Base-by-base conservation (phyloP, 129 eudicot genomes). In the Scalesia atractyloides region DNA sequence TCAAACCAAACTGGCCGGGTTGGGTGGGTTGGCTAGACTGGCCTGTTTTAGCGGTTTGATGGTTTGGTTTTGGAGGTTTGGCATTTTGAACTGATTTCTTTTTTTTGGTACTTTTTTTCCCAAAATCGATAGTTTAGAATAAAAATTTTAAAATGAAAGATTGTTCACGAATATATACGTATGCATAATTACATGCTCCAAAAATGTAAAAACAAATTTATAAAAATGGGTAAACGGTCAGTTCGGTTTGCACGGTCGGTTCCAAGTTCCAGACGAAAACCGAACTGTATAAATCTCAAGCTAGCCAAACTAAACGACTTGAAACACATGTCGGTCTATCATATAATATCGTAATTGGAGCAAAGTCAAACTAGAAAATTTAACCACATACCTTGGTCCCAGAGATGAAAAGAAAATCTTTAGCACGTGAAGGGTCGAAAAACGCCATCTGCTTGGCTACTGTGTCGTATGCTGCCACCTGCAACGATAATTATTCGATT, bases 391-490 rank as follows among this genome's bases (percentile, higher is more conserved):
- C 96, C 97, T 91, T 91, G 22, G 97, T 91, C 14, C 97, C 96
- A 5, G 96, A 91, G 68, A 91, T 91, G 85, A 88, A 91, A 60
- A 91, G 84, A 73, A 91, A 91, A 72, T 91, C 96, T 68, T 86
- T 79, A 74, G 96, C 84, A 44, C 97, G 90, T 47, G 96, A 82
- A 47, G 93, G 97, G 64, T 91, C 96, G 64, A 91, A 91, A 47
- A 91, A 91, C 46, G 92, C 90, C 97, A 91, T 91, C 72, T 86
- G 73, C 78, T 83, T 81, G 74, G 69, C 91, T 3, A 69, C 77
- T 5, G 87, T 91, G 70, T 91, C 91, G 59, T 91, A 91, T 79
- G 97, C 97, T 44, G 97, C 97, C 83, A 91, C 97, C 96, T 91
- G 79, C 47, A 36, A 44, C 3, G 39, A 73, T 3, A 18, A 63